These are phyloP conservation scores for Musa troglodytarum DNA, from an alignment of 176 grass and related monocot species.

Conservation along the genomic window DNA sequence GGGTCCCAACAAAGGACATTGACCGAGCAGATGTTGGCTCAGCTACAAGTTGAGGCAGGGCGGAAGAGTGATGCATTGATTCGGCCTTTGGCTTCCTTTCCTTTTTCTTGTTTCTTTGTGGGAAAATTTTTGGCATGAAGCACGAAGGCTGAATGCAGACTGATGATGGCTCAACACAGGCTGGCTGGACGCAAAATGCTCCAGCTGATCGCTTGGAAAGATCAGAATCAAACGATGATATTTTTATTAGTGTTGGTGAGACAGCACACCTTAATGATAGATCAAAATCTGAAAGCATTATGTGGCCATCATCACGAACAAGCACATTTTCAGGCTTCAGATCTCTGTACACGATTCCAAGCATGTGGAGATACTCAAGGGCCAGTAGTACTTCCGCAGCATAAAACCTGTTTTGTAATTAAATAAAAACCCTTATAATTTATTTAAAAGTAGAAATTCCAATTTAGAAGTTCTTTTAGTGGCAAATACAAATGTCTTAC, in stretches of 20 bases:
- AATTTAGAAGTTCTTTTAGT: too few relatives aligned
- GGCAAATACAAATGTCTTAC: too few relatives aligned
- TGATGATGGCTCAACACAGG: slow-evolving; percentile 24
- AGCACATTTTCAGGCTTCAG: too few relatives aligned
- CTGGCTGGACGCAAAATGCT: slow-evolving; percentile 1
- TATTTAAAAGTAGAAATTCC: too few relatives aligned
- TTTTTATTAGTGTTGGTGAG: slow-evolving; percentile 35
- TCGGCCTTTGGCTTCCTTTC: slow-evolving; percentile 25
- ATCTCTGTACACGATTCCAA: too few relatives aligned
- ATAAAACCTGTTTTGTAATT: neutral
- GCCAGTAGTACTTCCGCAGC: too few relatives aligned
- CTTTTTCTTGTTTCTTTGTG: slow-evolving; percentile 38
- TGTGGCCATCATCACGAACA: too few relatives aligned
- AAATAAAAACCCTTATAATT: too few relatives aligned
- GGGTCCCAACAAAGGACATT: slow-evolving; percentile 60
- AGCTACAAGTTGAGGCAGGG: slow-evolving; percentile 46
- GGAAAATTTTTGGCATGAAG: slow-evolving; percentile 63
- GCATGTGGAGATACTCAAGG: too few relatives aligned
- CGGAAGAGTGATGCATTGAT: neutral
- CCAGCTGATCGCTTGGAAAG: slow-evolving; percentile 6
- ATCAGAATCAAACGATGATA: slow-evolving; percentile 20
- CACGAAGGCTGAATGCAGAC: slow-evolving; percentile 54
- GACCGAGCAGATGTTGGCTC: slow-evolving; percentile 52
- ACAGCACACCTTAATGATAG: too few relatives aligned
- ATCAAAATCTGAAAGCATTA: too few relatives aligned